phyloP scores from a whole-genome alignment of 257 asterid species.

The Plantago major region DNA sequence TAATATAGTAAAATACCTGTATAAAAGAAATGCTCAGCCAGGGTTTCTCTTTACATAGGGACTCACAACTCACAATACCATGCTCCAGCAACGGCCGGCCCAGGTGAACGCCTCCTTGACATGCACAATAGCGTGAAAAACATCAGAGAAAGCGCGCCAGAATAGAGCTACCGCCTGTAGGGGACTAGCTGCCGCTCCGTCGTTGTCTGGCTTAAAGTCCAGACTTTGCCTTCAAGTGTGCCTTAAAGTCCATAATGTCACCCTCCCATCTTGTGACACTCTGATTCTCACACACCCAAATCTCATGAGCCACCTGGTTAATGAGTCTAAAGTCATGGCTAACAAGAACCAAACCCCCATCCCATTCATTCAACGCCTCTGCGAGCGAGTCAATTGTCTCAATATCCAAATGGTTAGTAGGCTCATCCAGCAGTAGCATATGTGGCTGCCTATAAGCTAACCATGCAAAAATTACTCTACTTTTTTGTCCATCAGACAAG shows the following conservation, averaged over 20 bases:
- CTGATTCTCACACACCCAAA: conserved; percentile 94
- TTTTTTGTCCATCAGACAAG: conserved; percentile 85
- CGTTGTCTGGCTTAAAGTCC: conserved; percentile 33
- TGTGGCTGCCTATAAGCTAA: conserved; percentile 91
- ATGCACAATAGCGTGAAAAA: no score
- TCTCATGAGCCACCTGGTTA: conserved; percentile 96
- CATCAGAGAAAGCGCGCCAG: background rate
- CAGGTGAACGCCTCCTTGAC: no score
- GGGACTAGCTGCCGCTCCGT: conserved; percentile 16
- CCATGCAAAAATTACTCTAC: conserved; percentile 95
- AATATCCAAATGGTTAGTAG: conserved; percentile 93
- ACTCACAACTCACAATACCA: background rate
- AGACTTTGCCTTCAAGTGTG: conserved; percentile 66
- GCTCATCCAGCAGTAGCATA: conserved; percentile 83
- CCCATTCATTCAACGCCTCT: conserved; percentile 95
- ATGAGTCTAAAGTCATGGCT: conserved; percentile 98
- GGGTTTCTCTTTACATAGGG: no score
- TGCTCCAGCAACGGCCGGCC: no score
- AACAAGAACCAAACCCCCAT: conserved; percentile 94
- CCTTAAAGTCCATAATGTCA: conserved; percentile 90
- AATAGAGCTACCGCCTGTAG: conserved; percentile 5
- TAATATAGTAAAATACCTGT: background rate
- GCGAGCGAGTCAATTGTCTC: conserved; percentile 97
- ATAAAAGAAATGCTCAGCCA: no score
- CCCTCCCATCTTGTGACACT: conserved; percentile 85